A percentile compares a stretch with the other conserved stretches of the same genome.
phyloP scores from a whole-genome alignment of 2,329 filamentous ascomycete species.

The Fusarium udum region DNA sequence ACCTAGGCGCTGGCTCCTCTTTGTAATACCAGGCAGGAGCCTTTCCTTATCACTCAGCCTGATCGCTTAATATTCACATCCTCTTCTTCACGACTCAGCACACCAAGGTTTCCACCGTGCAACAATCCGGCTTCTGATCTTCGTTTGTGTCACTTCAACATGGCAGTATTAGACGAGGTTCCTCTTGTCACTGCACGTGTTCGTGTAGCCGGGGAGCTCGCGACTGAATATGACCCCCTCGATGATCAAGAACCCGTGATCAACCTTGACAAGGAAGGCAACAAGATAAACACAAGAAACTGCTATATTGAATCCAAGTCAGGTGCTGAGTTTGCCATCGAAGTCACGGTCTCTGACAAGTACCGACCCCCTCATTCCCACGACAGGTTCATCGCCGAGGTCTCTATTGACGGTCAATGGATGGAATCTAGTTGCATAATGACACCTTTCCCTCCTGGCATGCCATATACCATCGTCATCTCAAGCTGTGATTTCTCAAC shows the following conservation, averaged over 20 bases:
- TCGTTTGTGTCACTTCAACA: not conserved
- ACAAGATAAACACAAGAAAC: not conserved
- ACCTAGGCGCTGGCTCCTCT: not conserved
- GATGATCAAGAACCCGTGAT: not conserved
- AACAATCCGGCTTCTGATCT: not conserved
- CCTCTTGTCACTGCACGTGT: conserved; percentile 31
- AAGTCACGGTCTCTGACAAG: not conserved
- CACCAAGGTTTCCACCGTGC: rapidly evolving
- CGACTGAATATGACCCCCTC: conserved; percentile 32
- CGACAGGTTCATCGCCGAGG: rapidly evolving
- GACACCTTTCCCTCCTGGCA: not conserved
- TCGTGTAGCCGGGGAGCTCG: conserved; percentile 26
- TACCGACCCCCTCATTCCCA: not conserved
- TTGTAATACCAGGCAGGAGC: not conserved
- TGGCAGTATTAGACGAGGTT: conserved; percentile 36
- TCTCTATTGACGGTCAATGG: conserved; percentile 32
- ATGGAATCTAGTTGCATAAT: not conserved
- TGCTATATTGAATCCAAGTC: conserved; percentile 42
- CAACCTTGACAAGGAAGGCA: not conserved
- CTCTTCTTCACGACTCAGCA: not conserved
- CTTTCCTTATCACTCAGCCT: not conserved
- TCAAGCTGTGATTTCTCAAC: not conserved
- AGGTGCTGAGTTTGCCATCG: conserved; percentile 28
- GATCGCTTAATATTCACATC: not conserved
- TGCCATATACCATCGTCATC: not conserved